phyloP scores from a whole-genome alignment of 306 rosid species.

The Cucurbita moschata region DNA sequence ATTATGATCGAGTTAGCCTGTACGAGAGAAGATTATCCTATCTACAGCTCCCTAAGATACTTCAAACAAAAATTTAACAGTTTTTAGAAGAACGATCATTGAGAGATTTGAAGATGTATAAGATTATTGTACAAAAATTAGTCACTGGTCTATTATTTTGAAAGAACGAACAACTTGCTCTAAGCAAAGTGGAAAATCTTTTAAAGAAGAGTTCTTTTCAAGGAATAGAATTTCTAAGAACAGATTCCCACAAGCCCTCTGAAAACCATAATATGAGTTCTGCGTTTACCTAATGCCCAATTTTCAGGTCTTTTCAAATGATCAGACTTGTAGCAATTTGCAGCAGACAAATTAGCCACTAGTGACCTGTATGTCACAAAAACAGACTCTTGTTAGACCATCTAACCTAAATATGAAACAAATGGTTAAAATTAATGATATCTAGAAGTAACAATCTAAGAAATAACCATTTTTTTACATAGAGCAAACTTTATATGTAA shows the following conservation, averaged over 20 bases:
- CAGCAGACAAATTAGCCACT: conserved; percentile 90
- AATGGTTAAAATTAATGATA: background rate
- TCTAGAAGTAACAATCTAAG: background rate
- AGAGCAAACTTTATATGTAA: background rate
- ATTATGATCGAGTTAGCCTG: background rate
- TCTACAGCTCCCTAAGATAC: background rate
- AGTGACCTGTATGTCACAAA: conserved; percentile 45
- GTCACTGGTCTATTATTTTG: background rate
- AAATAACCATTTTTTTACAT: background rate
- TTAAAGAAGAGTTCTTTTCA: background rate
- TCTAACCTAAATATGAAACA: background rate
- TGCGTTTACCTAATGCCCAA: conserved; percentile 66
- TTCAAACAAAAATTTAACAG: background rate
- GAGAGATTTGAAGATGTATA: background rate
- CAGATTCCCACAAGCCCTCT: background rate
- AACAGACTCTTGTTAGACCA: background rate
- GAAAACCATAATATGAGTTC: background rate
- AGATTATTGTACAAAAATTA: background rate
- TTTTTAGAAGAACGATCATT: background rate
- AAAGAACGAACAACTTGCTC: background rate
- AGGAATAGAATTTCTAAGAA: background rate
- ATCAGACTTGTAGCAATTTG: conserved; percentile 84
- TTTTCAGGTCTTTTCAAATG: conserved; percentile 79
- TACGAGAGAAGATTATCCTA: background rate
- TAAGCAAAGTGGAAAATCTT: background rate